Evolutionary conservation across 441 rosid genomes (phyloP).

Genomic region (Breynia disticha): DNA sequence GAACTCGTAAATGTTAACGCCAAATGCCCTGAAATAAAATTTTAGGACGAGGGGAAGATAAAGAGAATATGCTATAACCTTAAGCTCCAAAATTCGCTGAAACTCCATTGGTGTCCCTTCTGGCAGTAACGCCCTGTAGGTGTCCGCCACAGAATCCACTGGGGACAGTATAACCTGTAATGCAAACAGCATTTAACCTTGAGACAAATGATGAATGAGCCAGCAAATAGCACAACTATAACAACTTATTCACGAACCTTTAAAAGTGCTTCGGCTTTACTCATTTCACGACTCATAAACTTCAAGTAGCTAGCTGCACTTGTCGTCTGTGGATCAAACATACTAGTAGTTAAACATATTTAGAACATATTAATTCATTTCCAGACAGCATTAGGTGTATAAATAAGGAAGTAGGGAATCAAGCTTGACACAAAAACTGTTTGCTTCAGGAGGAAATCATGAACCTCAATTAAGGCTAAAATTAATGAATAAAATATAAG

Average conservation of each 20-base stretch:
- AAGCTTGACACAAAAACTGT: no score
- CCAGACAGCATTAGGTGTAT: no score
- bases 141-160: constrained; percentile 93
- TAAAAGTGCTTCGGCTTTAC: constrained; percentile 98
- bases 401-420: no score
- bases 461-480: no score
- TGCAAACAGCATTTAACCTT: constrained; percentile 1
- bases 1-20: constrained; percentile 22
- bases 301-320: constrained; percentile 81
- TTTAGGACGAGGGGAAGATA: not conserved
- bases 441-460: no score
- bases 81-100: constrained; percentile 94
- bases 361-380: no score
- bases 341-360: not conserved
- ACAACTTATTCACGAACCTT: constrained; percentile 43
- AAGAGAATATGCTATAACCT: constrained; percentile 32
- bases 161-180: constrained; percentile 90
- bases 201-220: not conserved
- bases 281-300: constrained; percentile 98
- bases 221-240: constrained; percentile 8
- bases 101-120: constrained; percentile 99
- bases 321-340: constrained; percentile 46
- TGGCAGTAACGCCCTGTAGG: constrained; percentile 90
- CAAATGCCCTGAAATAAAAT: not conserved
- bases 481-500: no score